phyloP scores from a whole-genome alignment of 2,329 filamentous ascomycete species.

The Cryphonectria carpinicola region DNA sequence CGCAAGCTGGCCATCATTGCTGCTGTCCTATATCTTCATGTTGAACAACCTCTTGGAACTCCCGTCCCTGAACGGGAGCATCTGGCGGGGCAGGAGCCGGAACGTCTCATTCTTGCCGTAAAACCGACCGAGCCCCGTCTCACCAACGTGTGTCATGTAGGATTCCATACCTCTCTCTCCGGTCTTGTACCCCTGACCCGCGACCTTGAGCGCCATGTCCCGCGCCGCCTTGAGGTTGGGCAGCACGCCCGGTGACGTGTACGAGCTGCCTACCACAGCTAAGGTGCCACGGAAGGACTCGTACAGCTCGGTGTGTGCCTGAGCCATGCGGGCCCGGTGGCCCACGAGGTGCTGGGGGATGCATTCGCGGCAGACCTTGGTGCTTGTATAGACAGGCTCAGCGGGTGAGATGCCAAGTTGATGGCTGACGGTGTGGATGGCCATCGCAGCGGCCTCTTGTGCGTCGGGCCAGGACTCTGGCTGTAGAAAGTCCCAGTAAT shows the following conservation, averaged over 20 bases:
- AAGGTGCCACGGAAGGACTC: conserved; percentile 64
- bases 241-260: conserved; percentile 55
- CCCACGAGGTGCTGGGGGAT: conserved; percentile 91
- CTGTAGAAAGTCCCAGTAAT: conserved; percentile 74
- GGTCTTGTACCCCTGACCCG: conserved; percentile 30
- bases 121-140: conserved; percentile 42
- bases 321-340: conserved; percentile 66
- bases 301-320: conserved; percentile 58
- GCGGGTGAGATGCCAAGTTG: conserved; percentile 72
- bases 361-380: conserved; percentile 66
- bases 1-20: neutral
- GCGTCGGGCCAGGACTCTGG: conserved; percentile 60
- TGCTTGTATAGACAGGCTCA: conserved; percentile 57
- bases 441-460: conserved; percentile 70
- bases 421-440: conserved; percentile 68
- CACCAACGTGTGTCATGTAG: conserved; percentile 33
- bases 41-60: neutral
- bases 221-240: conserved; percentile 55
- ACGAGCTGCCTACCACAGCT: conserved; percentile 64
- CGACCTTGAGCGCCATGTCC: conserved; percentile 47
- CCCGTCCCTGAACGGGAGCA: conserved; percentile 21
- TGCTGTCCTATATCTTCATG: conserved; percentile 1
- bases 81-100: conserved; percentile 1
- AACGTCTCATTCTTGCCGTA: conserved; percentile 24
- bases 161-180: conserved; percentile 8